These are phyloP conservation scores for Albatrellus ellisii DNA, from an alignment of 768 basidiomycete genomes.

Conservation along the genomic window DNA sequence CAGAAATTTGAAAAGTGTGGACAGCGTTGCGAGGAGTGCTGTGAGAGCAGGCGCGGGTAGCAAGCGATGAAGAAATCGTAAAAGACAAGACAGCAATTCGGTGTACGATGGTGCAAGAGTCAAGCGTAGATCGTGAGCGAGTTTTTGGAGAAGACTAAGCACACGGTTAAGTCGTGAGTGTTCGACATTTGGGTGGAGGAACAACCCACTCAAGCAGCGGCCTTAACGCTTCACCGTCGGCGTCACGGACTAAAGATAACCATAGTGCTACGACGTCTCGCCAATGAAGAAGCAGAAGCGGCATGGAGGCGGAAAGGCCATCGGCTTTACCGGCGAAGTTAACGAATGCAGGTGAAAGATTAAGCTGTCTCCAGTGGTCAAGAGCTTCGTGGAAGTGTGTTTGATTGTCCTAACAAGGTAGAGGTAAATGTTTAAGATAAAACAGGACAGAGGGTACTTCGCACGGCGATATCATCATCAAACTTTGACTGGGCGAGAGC, in stretches of 20 bases:
- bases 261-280: conserved; percentile 52
- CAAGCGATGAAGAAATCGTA: conserved; percentile 41
- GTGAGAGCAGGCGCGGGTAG: conserved; percentile 51
- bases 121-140: conserved; percentile 70
- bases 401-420: conserved; percentile 45
- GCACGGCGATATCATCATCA: conserved; percentile 46
- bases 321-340: conserved; percentile 51
- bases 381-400: conserved; percentile 70
- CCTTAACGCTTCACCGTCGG: conserved; percentile 62
- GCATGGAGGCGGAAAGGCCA: conserved; percentile 58
- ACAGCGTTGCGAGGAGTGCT: conserved; percentile 51
- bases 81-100: conserved; percentile 38
- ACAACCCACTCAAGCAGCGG: conserved; percentile 64
- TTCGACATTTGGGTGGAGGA: not conserved
- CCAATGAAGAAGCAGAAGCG: conserved; percentile 73
- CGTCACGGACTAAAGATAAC: conserved; percentile 38
- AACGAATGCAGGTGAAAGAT: conserved; percentile 64
- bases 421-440: not conserved
- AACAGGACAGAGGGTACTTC: conserved; percentile 1
- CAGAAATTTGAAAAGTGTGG: conserved; percentile 58
- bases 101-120: conserved; percentile 54
- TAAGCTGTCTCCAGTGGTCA: conserved; percentile 67
- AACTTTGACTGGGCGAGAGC: conserved; percentile 36
- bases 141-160: conserved; percentile 59
- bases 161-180: conserved; percentile 9